Evolutionary conservation across 2,329 filamentous ascomycete genomes (phyloP), one percentile per base, ranked within the genome.

Genomic region (Colletotrichum sp.): DNA sequence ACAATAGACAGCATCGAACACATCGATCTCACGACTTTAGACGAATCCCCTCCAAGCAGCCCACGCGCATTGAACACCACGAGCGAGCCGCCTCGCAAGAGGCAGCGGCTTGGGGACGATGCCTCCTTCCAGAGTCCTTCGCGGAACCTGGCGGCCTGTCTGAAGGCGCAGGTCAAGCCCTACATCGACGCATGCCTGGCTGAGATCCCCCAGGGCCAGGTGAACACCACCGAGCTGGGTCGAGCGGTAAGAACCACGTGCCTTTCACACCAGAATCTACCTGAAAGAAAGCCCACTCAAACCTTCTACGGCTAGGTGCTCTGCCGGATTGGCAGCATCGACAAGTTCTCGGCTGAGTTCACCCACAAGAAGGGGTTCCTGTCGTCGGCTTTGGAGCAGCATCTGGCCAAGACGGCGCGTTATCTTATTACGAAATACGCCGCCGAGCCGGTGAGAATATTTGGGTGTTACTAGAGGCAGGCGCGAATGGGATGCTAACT

Each of bases 81-180:
- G 26, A 24, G 65, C 24, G 81, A 81, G 67, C 82, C 84, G 64
- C 81, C 81, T 8, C 68, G 75, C 8, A 85, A 85, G 78, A 79
- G 80, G 48, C 79, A 81, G 70, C 82, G 83, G 68, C 79, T 84
- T 5, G 78, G 79, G 7, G 48, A 79, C 28, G 77, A 70, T 60
- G 55, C 64, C 61, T 55, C 28, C n/a, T 12, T 16, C 36, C 71
- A 70, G 69, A 72, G 24, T 71, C 77, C 72, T 26, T 72, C 63
- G 32, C 36, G 70, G 34, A 34, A 36, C 28, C 66, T 83, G 0
- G 78, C 78, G 63, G 72, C 79, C 1, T 83, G 83, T 43, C 57
- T 86, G 10, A 78, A 77, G 26, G 70, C 77, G 2, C 83, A 85
- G 43, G 80, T 86, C 3, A 72, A 84, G 6, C 85, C 85, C 2